These are phyloP conservation scores for Halophytophthora batemanensis DNA, from an alignment of 352 stramenopile species.

Conservation along the genomic window DNA sequence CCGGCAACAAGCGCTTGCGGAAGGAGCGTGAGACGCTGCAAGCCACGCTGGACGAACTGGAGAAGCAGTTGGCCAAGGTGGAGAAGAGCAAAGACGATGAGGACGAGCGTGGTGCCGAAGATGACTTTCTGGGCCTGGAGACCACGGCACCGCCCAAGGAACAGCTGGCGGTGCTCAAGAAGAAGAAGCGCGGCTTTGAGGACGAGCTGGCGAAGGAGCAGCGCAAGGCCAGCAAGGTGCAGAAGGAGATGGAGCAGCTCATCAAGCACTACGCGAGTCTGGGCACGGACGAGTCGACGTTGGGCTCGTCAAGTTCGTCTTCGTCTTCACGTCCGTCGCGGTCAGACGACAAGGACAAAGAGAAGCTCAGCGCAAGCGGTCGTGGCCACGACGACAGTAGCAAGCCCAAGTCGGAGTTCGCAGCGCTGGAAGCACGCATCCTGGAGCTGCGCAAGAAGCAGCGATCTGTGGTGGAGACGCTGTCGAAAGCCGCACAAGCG, in stretches of 20 bases:
- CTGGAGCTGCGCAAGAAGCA: slow-evolving; percentile 79
- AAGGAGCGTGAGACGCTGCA: slow-evolving; percentile 78
- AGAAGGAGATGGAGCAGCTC: slow-evolving; percentile 85
- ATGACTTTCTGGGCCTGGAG: slow-evolving; percentile 81
- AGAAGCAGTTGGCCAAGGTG: slow-evolving; percentile 63
- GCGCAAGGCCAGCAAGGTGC: slow-evolving; percentile 63
- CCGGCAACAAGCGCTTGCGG: slow-evolving; percentile 78
- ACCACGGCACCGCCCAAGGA: slow-evolving; percentile 48
- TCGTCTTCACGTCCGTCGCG: slow-evolving; percentile 38
- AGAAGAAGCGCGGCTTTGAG: slow-evolving; percentile 71
- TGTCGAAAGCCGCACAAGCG: slow-evolving; percentile 65
- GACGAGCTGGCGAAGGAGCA: slow-evolving; percentile 82
- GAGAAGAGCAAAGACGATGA: slow-evolving; percentile 44
- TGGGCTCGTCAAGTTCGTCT: slow-evolving; percentile 38
- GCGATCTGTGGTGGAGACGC: slow-evolving; percentile 61
- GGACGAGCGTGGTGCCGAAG: slow-evolving; percentile 60
- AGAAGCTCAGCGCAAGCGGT: slow-evolving; percentile 11
- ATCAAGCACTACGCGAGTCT: slow-evolving; percentile 64
- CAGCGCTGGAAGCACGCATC: slow-evolving; percentile 66
- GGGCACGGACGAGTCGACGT: slow-evolving; percentile 26
- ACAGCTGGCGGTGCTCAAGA: slow-evolving; percentile 55
- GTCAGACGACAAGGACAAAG: slow-evolving; percentile 29
- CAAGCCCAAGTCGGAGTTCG: slow-evolving; percentile 48
- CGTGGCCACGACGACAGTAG: slow-evolving; percentile 8
- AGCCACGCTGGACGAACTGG: slow-evolving; percentile 59